These are phyloP conservation scores for Phytophthora citricola DNA, from an alignment of 352 stramenopile genomes.

Conservation along the genomic window DNA sequence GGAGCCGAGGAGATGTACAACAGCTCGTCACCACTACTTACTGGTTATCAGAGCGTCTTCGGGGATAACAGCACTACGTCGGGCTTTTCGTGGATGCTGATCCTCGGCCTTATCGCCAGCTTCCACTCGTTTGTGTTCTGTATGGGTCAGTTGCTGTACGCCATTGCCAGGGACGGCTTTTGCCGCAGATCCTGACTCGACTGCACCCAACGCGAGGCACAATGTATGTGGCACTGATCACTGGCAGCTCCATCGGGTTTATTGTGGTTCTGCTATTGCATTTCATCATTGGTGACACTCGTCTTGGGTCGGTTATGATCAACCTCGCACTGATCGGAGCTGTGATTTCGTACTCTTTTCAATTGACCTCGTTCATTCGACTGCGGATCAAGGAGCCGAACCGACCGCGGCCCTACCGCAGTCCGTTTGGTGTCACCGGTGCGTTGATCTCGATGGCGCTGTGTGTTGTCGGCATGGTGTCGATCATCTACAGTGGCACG, in stretches of 20 bases:
- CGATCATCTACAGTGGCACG: slow-evolving; percentile 72
- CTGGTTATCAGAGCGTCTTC: slow-evolving; percentile 73
- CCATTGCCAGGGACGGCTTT: slow-evolving; percentile 72
- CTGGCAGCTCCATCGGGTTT: slow-evolving; percentile 54
- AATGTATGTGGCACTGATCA: slow-evolving; percentile 61
- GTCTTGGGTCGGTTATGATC: slow-evolving; percentile 70
- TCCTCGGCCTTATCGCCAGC: slow-evolving; percentile 65
- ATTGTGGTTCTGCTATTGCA: slow-evolving; percentile 57
- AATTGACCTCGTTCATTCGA: slow-evolving; percentile 63
- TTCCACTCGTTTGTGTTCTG: slow-evolving; percentile 85
- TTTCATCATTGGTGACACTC: slow-evolving; percentile 64
- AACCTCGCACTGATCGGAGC: slow-evolving; percentile 74
- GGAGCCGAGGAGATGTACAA: slow-evolving; percentile 50
- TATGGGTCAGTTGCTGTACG: slow-evolving; percentile 72
- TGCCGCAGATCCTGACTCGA: slow-evolving; percentile 55
- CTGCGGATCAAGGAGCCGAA: slow-evolving; percentile 64
- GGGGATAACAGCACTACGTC: slow-evolving; percentile 71
- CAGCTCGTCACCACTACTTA: slow-evolving; percentile 59
- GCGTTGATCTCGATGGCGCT: slow-evolving; percentile 52
- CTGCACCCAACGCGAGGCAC: slow-evolving; percentile 54
- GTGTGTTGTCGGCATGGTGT: slow-evolving; percentile 55
- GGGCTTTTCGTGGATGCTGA: slow-evolving; percentile 73
- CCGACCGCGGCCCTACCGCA: slow-evolving; percentile 60
- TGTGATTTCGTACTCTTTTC: slow-evolving; percentile 67
- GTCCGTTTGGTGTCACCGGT: slow-evolving; percentile 60